These are phyloP conservation scores for Chalciporus chontae DNA, from an alignment of 768 basidiomycete species.

Conservation along the genomic window DNA sequence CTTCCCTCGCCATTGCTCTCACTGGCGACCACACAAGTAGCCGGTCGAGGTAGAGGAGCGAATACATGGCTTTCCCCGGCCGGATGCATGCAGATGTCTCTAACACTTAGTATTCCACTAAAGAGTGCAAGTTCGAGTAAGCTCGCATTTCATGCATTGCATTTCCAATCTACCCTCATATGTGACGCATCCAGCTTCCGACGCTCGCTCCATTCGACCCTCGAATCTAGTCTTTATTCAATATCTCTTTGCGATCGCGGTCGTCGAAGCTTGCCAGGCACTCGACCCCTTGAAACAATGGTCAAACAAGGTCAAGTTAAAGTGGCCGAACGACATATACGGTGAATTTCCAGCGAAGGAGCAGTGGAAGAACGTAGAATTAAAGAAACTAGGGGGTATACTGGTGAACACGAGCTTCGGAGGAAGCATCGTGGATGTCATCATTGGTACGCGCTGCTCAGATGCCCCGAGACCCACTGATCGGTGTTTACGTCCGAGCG, in stretches of 20 bases:
- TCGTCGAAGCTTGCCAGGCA: slow-evolving; percentile 76
- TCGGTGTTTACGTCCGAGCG: slow-evolving; percentile 1
- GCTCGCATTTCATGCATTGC: background rate
- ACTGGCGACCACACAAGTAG: slow-evolving; percentile 82
- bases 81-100: slow-evolving; percentile 76
- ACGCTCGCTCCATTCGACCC: slow-evolving; percentile 23
- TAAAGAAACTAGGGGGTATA: slow-evolving; percentile 86
- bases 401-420: slow-evolving; percentile 84
- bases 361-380: slow-evolving; percentile 30
- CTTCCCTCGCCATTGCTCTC: slow-evolving; percentile 79
- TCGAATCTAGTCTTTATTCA: slow-evolving; percentile 86
- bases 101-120: slow-evolving; percentile 22
- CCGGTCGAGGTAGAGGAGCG: slow-evolving; percentile 82
- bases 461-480: background rate
- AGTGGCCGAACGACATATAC: slow-evolving; percentile 98
- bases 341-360: slow-evolving; percentile 50
- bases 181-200: background rate
- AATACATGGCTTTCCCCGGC: slow-evolving; percentile 92
- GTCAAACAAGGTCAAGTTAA: slow-evolving; percentile 66
- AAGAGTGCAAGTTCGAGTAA: slow-evolving; percentile 11
- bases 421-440: slow-evolving; percentile 67
- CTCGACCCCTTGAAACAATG: slow-evolving; percentile 43
- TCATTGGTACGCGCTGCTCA: slow-evolving; percentile 63
- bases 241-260: slow-evolving; percentile 86
- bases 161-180: background rate